A percentile compares a stretch with the other conserved stretches of the same genome.
Evolutionary conservation across 768 basidiomycete genomes (phyloP).

Genomic region (Neoboletus subvelutipes): DNA sequence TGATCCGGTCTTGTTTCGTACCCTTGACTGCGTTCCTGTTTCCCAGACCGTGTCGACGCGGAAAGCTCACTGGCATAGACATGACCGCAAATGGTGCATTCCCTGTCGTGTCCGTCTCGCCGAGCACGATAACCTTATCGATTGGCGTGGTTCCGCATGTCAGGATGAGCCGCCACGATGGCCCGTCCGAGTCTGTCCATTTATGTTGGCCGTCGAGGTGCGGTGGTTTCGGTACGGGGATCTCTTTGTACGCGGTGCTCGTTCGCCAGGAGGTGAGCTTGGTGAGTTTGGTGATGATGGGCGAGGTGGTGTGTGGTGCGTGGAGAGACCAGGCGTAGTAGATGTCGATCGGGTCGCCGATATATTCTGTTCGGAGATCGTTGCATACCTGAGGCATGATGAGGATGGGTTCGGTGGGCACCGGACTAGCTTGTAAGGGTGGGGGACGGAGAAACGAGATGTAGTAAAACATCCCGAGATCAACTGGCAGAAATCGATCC

Average conservation of each 20-base stretch:
- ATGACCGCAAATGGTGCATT: conserved; percentile 55
- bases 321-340: conserved; percentile 63
- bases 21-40: conserved; percentile 18
- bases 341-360: conserved; percentile 55
- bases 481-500: too few species aligned
- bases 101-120: conserved; percentile 40
- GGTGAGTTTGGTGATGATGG: conserved; percentile 39
- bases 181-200: conserved; percentile 39
- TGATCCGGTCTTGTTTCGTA: conserved; percentile 67
- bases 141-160: conserved; percentile 34
- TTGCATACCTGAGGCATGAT: conserved; percentile 88
- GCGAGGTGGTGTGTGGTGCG: conserved; percentile 15
- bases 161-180: conserved; percentile 63
- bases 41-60: conserved; percentile 26
- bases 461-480: conserved; percentile 49
- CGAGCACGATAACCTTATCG: conserved; percentile 43
- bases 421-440: conserved; percentile 49
- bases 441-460: conserved; percentile 89
- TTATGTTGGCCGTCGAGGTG: conserved; percentile 24
- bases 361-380: conserved; percentile 82
- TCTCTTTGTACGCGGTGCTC: conserved; percentile 70
- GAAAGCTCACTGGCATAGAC: conserved; percentile 62
- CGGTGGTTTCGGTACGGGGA: conserved; percentile 64
- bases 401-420: conserved; percentile 39
- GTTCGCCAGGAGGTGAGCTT: conserved; percentile 78